Conservation (phyloP, 306 rosid genomes). For the Lathyrus tuberosus region DNA sequence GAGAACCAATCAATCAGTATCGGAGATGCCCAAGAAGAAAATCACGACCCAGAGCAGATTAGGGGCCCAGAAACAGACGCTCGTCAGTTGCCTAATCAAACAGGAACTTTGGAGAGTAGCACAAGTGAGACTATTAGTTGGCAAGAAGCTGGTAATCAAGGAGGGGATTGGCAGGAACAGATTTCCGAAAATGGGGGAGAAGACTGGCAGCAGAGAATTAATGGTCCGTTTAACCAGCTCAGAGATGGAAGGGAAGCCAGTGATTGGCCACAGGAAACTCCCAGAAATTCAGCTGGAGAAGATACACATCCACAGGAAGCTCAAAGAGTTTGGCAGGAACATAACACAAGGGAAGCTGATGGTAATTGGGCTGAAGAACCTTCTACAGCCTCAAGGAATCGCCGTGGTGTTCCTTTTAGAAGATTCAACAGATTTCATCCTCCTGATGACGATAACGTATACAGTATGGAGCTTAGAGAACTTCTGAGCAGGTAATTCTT, state of each 20-base stretch:
- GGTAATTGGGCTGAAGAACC: conserved; percentile 87
- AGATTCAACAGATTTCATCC: conserved; percentile 91
- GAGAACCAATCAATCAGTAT: conserved; percentile 56
- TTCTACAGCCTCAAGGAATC: conserved; percentile 75
- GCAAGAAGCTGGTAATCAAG: conserved; percentile 71
- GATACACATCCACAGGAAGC: conserved; percentile 61
- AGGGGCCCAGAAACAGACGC: conserved; percentile 56
- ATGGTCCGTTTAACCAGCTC: conserved; percentile 63
- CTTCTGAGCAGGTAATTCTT: conserved; percentile 88
- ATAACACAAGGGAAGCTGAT: conserved; percentile 67
- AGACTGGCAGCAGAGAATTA: conserved; percentile 71
- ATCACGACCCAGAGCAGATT: conserved; percentile 58
- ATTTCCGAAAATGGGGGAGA: conserved; percentile 60
- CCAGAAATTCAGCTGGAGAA: conserved; percentile 63
- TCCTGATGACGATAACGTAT: conserved; percentile 96
- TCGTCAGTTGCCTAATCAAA: conserved; percentile 58
- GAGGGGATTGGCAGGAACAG: conserved; percentile 68
- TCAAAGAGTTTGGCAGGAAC: conserved; percentile 71
- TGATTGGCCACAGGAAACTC: conserved; percentile 70
- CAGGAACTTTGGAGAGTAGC: conserved; percentile 58
- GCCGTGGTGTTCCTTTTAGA: conserved; percentile 70
- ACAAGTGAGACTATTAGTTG: conserved; percentile 58
- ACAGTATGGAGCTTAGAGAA: conserved; percentile 99
- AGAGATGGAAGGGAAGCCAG: conserved; percentile 63
- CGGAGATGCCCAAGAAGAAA: conserved; percentile 57